phyloP scores from a whole-genome alignment of 2,329 filamentous ascomycete genomes.

The Claviceps fusiformis region DNA sequence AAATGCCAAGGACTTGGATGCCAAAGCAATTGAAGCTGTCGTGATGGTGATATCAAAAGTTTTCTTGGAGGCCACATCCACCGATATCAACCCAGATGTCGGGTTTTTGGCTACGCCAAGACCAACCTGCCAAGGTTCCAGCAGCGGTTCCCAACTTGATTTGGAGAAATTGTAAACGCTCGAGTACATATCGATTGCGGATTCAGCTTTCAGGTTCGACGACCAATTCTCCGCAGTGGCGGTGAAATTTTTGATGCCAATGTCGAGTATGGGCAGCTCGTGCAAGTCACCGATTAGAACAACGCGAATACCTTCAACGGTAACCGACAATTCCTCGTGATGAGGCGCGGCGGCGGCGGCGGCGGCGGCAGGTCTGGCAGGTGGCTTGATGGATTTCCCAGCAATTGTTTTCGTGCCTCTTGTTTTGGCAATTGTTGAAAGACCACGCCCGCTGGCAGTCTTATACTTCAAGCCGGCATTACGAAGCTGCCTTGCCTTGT shows the following conservation, averaged over 20 bases:
- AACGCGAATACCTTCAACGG: conserved; percentile 76
- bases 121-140: conserved; percentile 94
- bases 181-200: conserved; percentile 82
- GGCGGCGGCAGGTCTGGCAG: conserved; percentile 7
- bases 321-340: conserved; percentile 70
- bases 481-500: conserved; percentile 42
- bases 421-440: conserved; percentile 36
- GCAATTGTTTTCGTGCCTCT: conserved; percentile 24
- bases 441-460: conserved; percentile 41
- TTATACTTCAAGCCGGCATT: conserved; percentile 37
- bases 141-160: conserved; percentile 90
- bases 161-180: conserved; percentile 99
- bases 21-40: conserved; percentile 82
- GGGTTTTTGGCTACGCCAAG: conserved; percentile 73
- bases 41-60: conserved; percentile 86
- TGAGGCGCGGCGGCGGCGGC: conserved; percentile 8
- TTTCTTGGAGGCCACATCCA: conserved; percentile 81
- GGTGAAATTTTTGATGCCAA: conserved; percentile 82
- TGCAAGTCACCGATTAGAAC: conserved; percentile 93
- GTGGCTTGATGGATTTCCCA: conserved; percentile 14
- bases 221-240: conserved; percentile 86
- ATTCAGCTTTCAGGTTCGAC: conserved; percentile 70
- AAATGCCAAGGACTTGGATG: conserved; percentile 86
- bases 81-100: conserved; percentile 59
- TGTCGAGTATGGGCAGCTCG: conserved; percentile 86